phyloP scores from a whole-genome alignment of 2,329 filamentous ascomycete genomes.

The Ascochyta viciae-villosae region DNA sequence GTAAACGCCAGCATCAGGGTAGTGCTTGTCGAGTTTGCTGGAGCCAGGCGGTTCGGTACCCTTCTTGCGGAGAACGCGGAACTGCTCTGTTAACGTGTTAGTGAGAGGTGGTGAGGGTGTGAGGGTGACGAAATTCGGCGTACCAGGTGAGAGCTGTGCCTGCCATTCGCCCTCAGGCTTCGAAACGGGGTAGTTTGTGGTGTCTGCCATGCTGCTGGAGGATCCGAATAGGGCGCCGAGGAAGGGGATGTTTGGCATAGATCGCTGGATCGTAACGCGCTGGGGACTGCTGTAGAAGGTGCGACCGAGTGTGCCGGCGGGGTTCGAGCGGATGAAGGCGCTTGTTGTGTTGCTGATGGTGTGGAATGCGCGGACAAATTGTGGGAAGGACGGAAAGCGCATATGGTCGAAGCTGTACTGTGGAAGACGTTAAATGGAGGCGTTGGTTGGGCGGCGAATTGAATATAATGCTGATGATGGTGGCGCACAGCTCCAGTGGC shows the following conservation, averaged over 20 bases:
- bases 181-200: slow-evolving; percentile 80
- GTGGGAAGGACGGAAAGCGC: slow-evolving; percentile 58
- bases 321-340: slow-evolving; percentile 38
- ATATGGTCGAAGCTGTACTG: slow-evolving; percentile 43
- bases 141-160: slow-evolving; percentile 78
- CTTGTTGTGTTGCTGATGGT: slow-evolving; percentile 55
- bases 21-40: slow-evolving; percentile 88
- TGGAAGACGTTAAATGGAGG: slow-evolving; percentile 6
- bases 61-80: slow-evolving; percentile 89
- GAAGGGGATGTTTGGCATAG: slow-evolving; percentile 82
- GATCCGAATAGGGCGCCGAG: slow-evolving; percentile 77
- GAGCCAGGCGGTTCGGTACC: slow-evolving; percentile 84
- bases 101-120: background rate
- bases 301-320: slow-evolving; percentile 48
- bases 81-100: slow-evolving; percentile 73
- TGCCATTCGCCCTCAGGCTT: slow-evolving; percentile 87
- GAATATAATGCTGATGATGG: slow-evolving; percentile 30
- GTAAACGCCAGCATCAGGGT: slow-evolving; percentile 78
- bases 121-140: slow-evolving; percentile 17
- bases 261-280: slow-evolving; percentile 43
- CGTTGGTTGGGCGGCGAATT: background rate
- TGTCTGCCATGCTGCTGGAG: slow-evolving; percentile 53
- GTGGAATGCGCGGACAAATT: slow-evolving; percentile 57
- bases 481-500: slow-evolving; percentile 33
- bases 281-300: slow-evolving; percentile 37